Conservation (phyloP, 2,329 filamentous ascomycete species). For the Akanthomyces muscarius region DNA sequence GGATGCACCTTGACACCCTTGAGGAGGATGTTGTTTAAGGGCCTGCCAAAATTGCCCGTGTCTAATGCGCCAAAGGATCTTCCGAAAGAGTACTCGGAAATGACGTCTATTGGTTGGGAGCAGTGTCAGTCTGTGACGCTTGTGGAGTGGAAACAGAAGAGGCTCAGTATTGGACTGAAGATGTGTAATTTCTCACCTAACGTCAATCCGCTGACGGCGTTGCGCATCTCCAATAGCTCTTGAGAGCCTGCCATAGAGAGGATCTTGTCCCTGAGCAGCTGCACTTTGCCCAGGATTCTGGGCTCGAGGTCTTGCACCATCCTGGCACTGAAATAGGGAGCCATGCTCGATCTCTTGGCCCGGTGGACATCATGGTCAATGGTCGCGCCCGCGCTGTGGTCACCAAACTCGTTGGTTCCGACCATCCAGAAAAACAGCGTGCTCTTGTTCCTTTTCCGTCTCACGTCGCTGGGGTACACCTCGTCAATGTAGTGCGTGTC, state of each 20-base stretch:
- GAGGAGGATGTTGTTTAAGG: background rate
- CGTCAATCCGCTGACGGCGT: background rate
- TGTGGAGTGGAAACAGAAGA: background rate
- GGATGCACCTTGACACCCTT: background rate
- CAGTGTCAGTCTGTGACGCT: background rate
- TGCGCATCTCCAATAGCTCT: background rate
- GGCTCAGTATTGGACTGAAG: background rate
- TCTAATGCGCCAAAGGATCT: background rate
- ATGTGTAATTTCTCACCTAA: background rate
- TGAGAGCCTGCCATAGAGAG: background rate
- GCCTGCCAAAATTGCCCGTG: background rate
- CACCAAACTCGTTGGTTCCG: background rate
- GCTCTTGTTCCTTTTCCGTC: background rate
- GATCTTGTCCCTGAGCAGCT: background rate
- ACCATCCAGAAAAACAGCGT: background rate
- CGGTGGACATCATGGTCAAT: background rate
- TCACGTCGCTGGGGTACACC: background rate
- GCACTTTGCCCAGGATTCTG: background rate
- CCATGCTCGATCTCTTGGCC: background rate
- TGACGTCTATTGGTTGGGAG: background rate
- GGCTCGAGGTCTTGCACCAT: background rate
- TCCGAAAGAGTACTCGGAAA: background rate
- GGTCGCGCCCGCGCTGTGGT: background rate
- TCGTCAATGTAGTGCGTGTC: background rate
- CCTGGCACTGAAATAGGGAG: background rate